Conservation (phyloP, 2,329 filamentous ascomycete species). For the Xylariaceae sp. region DNA sequence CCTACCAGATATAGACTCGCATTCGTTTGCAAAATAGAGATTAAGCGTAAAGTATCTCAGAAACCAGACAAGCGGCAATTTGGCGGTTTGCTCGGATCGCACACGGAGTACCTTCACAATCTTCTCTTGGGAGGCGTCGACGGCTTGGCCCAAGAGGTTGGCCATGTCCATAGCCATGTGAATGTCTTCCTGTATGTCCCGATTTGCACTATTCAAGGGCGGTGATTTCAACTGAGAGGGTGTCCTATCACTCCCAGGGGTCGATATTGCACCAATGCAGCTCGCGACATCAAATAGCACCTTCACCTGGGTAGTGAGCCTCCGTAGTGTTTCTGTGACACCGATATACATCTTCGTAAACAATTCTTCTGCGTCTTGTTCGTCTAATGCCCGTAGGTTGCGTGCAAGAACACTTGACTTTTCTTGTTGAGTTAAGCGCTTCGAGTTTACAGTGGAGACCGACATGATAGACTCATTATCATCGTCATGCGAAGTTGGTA, state of each 20-base stretch:
- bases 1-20: constrained; percentile 76
- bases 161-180: constrained; percentile 73
- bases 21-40: constrained; percentile 78
- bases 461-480: constrained; percentile 89
- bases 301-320: constrained; percentile 87
- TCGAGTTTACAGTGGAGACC: constrained; percentile 68
- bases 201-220: constrained; percentile 46
- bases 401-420: constrained; percentile 84
- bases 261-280: constrained; percentile 50
- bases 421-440: constrained; percentile 72
- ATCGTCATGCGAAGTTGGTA: constrained; percentile 91
- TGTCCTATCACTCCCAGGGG: constrained; percentile 39
- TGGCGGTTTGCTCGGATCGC: constrained; percentile 67
- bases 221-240: constrained; percentile 48
- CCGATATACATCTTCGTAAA: constrained; percentile 79
- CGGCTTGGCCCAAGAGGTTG: constrained; percentile 72
- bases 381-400: constrained; percentile 78
- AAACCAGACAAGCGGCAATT: constrained; percentile 65
- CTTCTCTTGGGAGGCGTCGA: constrained; percentile 75
- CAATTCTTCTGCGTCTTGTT: constrained; percentile 79
- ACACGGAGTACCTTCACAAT: constrained; percentile 73
- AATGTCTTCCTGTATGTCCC: constrained; percentile 64
- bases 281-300: constrained; percentile 92
- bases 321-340: constrained; percentile 79
- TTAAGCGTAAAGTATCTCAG: constrained; percentile 80